These are phyloP conservation scores for Lactarius akahatsu DNA, from an alignment of 768 basidiomycete species.

Conservation along the genomic window DNA sequence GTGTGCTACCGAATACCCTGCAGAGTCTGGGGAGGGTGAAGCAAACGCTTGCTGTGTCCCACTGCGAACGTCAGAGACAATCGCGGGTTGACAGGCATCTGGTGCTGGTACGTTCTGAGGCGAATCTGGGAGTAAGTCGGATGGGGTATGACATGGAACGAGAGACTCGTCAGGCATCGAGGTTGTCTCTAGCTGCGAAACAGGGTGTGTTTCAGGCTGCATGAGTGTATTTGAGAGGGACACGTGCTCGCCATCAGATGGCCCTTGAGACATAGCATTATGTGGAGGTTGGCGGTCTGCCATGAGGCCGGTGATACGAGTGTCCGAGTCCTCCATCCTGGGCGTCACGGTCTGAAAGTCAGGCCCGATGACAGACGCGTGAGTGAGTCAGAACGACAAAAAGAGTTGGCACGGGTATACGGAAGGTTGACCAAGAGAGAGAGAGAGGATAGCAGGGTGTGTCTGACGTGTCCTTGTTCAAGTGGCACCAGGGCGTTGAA, in stretches of 20 bases:
- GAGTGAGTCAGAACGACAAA: neutral
- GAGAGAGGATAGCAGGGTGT: neutral
- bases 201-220: neutral
- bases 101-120: neutral
- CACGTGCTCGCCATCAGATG: neutral
- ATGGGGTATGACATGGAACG: neutral
- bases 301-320: constrained; percentile 2
- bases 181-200: neutral
- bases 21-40: neutral
- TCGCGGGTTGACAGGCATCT: neutral
- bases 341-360: constrained; percentile 1
- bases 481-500: neutral
- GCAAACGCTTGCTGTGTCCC: neutral
- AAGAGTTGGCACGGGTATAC: neutral
- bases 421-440: neutral
- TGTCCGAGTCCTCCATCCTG: neutral
- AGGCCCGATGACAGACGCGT: neutral
- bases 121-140: neutral
- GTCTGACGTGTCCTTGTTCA: neutral
- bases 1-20: neutral
- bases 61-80: neutral
- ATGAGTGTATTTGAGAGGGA: neutral
- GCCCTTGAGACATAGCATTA: neutral
- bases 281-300: neutral
- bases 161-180: constrained; percentile 8